These are phyloP conservation scores for Auricularia auricula-judae DNA, from an alignment of 768 basidiomycete species.

Conservation along the genomic window DNA sequence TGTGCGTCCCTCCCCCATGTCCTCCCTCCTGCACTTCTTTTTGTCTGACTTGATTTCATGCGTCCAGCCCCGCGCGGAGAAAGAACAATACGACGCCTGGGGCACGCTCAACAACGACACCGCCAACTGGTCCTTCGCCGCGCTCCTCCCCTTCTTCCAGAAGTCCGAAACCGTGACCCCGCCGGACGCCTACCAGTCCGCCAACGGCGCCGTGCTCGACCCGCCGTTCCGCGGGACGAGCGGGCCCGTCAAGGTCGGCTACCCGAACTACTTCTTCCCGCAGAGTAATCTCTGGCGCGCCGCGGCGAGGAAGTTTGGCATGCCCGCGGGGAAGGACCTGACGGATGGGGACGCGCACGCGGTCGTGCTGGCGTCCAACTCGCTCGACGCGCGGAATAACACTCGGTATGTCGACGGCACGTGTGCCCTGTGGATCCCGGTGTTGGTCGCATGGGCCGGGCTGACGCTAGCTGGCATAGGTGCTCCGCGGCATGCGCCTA, in stretches of 20 bases:
- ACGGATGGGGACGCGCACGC: conserved; percentile 7
- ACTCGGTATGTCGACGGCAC: neutral
- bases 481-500: neutral
- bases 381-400: neutral
- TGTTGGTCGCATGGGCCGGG: neutral
- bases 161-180: conserved; percentile 27
- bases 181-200: conserved; percentile 11
- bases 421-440: neutral
- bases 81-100: conserved; percentile 14
- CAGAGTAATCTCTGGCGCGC: conserved; percentile 3
- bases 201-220: conserved; percentile 1
- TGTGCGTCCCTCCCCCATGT: neutral
- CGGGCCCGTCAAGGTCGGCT: neutral
- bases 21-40: conserved; percentile 10
- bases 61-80: conserved; percentile 9
- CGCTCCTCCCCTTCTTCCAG: conserved; percentile 10
- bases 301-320: conserved; percentile 1
- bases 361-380: neutral
- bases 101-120: conserved; percentile 8
- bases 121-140: conserved; percentile 14
- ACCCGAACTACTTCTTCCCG: conserved; percentile 2
- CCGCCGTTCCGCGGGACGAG: neutral
- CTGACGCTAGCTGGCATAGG: neutral
- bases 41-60: conserved; percentile 6
- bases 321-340: conserved; percentile 1